Evolutionary conservation across 2,329 filamentous ascomycete species (phyloP), one percentile per base, ranked within the genome.

Genomic region (Xylariales sp.): DNA sequence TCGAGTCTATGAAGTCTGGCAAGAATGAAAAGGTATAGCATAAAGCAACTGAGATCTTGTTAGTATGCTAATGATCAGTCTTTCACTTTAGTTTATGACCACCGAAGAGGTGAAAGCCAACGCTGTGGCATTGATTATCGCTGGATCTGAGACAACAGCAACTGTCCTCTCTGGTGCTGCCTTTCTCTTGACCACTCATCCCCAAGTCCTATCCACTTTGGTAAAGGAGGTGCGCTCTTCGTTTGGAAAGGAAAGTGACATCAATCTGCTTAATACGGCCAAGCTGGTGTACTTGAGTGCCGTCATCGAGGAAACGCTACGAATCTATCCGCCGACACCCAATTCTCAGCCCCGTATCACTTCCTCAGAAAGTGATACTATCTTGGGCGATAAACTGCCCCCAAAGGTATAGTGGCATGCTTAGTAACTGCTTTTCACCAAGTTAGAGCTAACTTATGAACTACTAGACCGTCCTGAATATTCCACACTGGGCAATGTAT

Each of bases 341-440:
- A 13, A 44, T 45, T 4, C 42, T 47, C 2, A 41, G 45, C 3
- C 40, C 55, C 2, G 49, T 51, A 15, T 43, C 52, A 17, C 16
- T 17, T 12, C 43, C n/a, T n/a, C n/a, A n/a, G n/a, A n/a, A n/a
- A n/a, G n/a, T n/a, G n/a, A n/a, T n/a, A n/a, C n/a, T n/a, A n/a
- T n/a, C n/a, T n/a, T n/a, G n/a, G n/a, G n/a, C n/a, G n/a, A n/a
- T n/a, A n/a, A n/a, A n/a, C n/a, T n/a, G n/a, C n/a, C n/a, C n/a
- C n/a, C n/a, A n/a, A n/a, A n/a, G n/a, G n/a, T n/a, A n/a, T n/a
- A n/a, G n/a, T n/a, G n/a, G n/a, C n/a, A n/a, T n/a, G n/a, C n/a
- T n/a, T n/a, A n/a, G n/a, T n/a, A n/a, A n/a, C n/a, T n/a, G n/a
- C n/a, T n/a, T n/a, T n/a, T n/a, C n/a, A n/a, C n/a, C n/a, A n/a